Base-by-base conservation (phyloP, 176 grass and related monocot genomes). In the Paspalum vaginatum region DNA sequence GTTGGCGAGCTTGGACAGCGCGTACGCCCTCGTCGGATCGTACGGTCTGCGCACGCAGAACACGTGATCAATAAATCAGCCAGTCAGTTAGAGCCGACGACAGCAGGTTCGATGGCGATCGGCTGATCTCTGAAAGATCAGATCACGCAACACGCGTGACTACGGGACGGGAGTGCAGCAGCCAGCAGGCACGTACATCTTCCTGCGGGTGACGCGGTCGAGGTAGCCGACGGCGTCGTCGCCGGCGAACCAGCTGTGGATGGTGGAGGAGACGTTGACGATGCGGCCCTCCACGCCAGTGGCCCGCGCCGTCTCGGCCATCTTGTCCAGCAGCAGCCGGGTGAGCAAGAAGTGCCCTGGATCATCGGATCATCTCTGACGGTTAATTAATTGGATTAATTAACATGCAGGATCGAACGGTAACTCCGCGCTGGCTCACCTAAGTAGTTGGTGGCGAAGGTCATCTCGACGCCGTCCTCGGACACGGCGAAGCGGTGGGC, bases 1-100 rank as follows among this genome's bases (percentile, higher is more conserved):
- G 85, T 99, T 99, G 25, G 90, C 93, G 24, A 99, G 96, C 84
- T 99, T 99, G 68, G 96, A 99, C 2, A 99, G 89, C 22, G 93
- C 87, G 91, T 99, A 99, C 12, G 90, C 96, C 72, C 49, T 76
- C 16, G 96, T 99, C 46, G 93, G 88, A 88, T 95, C 90, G 48
- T 99, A 95, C 70, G 88, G 90, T 26, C 96, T 99, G 79, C 24
- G 32, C 3, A 11, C 3, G 0, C 1, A 12, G 42, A 43, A 25
- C 22, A 22, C 25, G 57, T 25, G 21, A 11, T 5, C n/a, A 58
- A 53, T 9, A 0, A 74, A 11, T n/a, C 11, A 44, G 0, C n/a
- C 0, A 12, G 17, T 8, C 70, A 73, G 17, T 8, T 48, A 73
- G 68, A 52, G 70, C 26, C 27, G 69, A 51, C 20, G n/a, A 43